Percentiles rank a stretch among this genome's conserved stretches.
These are phyloP conservation scores for Coccomyxa sp. DNA, from an alignment of 139 green algal genomes.

Conservation along the genomic window DNA sequence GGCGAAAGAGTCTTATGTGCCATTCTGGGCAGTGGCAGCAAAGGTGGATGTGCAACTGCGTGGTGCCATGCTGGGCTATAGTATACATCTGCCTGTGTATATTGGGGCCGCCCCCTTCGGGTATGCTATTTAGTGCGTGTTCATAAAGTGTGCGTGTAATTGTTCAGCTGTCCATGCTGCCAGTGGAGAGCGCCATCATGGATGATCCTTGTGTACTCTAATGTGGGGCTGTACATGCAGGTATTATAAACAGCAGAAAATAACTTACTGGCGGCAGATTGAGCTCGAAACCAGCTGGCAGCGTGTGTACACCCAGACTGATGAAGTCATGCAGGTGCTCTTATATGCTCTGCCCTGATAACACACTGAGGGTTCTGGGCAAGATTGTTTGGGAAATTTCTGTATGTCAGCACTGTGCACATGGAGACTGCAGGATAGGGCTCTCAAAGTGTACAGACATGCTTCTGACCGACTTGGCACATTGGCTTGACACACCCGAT, in stretches of 20 bases:
- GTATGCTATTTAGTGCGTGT: too few species aligned
- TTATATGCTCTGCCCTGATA: background rate
- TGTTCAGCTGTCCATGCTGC: too few species aligned
- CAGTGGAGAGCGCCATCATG: too few species aligned
- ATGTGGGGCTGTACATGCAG: background rate
- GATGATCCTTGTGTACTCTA: too few species aligned
- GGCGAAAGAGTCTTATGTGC: slow-evolving; percentile 9
- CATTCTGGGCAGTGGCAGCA: slow-evolving; percentile 6
- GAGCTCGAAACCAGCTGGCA: background rate
- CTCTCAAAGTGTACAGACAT: background rate
- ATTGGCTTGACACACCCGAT: background rate
- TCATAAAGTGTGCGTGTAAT: too few species aligned
- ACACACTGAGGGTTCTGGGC: background rate
- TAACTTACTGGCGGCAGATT: slow-evolving; percentile 1
- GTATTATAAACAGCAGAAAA: background rate
- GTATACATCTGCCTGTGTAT: background rate
- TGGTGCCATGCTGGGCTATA: background rate
- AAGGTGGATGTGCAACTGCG: background rate
- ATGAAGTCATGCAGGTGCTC: background rate
- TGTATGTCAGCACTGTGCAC: background rate
- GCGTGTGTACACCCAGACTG: background rate
- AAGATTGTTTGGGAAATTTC: background rate
- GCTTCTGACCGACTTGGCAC: background rate
- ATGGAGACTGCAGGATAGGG: too few species aligned
- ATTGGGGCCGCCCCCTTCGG: background rate